Evolutionary conservation across 495 filamentous ascomycete species (phyloP).

Genomic region (Elasticomyces elasticus): DNA sequence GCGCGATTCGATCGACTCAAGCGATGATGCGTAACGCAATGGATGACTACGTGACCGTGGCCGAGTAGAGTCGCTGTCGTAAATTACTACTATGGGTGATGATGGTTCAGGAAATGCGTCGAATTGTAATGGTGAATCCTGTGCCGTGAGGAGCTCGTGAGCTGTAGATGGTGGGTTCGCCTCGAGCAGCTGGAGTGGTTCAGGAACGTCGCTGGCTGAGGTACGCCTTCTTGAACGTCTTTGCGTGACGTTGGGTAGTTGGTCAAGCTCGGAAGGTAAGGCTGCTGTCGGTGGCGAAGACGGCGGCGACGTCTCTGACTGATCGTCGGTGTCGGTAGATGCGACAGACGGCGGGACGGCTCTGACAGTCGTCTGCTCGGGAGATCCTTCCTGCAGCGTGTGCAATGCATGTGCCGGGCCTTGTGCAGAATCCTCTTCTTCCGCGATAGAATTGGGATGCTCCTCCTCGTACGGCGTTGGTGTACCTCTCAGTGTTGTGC

Average conservation of each 20-base stretch:
- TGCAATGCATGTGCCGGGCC: conserved; percentile 12
- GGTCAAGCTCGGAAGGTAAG: background rate
- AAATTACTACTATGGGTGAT: conserved; percentile 18
- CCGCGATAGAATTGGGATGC: conserved; percentile 6
- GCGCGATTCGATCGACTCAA: conserved; percentile 22
- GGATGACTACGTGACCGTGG: conserved; percentile 16
- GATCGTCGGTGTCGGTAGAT: background rate
- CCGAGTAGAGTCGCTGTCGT: conserved; percentile 11
- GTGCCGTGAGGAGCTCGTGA: background rate
- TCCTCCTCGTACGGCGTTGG: conserved; percentile 15
- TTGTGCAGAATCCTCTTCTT: background rate
- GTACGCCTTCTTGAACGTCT: conserved; percentile 1
- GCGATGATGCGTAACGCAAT: conserved; percentile 9
- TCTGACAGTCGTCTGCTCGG: conserved; percentile 14
- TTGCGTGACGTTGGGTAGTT: background rate
- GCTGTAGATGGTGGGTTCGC: background rate
- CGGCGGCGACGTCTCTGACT: conserved; percentile 8
- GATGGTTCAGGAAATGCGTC: conserved; percentile 3
- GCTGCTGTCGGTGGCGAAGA: background rate
- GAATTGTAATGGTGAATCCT: conserved; percentile 2
- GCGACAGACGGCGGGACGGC: conserved; percentile 8
- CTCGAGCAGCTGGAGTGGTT: background rate
- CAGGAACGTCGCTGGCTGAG: background rate
- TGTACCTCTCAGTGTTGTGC: conserved; percentile 20
- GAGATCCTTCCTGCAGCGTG: conserved; percentile 18